Evolutionary conservation across 1,284 basidiomycete species (phyloP).

Genomic region (Heterobasidion annosum): DNA sequence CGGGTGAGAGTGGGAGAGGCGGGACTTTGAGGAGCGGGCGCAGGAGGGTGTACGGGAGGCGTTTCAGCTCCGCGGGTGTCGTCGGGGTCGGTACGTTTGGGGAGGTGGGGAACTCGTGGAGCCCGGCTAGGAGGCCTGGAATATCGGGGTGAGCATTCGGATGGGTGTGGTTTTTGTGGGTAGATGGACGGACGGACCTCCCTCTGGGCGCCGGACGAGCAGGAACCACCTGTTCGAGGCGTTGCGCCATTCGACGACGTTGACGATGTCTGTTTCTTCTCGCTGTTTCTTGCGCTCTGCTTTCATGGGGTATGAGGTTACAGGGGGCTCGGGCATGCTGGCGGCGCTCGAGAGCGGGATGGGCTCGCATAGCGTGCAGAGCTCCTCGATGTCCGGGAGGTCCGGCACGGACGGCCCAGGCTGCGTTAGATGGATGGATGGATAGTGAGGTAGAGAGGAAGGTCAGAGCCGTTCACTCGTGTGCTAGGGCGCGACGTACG

Average conservation of each 20-base stretch:
- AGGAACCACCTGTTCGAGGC: conserved; percentile 51
- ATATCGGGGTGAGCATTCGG: neutral
- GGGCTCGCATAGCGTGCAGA: conserved; percentile 67
- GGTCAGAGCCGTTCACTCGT: neutral
- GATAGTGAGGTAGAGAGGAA: neutral
- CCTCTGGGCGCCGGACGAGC: conserved; percentile 74
- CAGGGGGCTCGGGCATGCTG: conserved; percentile 18
- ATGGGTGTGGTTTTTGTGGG: conserved; percentile 1
- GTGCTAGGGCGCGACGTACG: conserved; percentile 3
- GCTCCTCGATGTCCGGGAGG: conserved; percentile 60
- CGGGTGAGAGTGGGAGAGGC: conserved; percentile 5
- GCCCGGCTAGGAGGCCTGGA: conserved; percentile 79
- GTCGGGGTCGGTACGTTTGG: conserved; percentile 30
- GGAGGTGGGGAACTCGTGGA: conserved; percentile 75
- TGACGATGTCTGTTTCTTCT: conserved; percentile 82
- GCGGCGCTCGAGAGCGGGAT: conserved; percentile 28
- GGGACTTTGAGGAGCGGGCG: conserved; percentile 27
- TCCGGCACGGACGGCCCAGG: conserved; percentile 8
- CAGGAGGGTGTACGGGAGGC: conserved; percentile 32
- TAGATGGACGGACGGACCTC: conserved; percentile 42
- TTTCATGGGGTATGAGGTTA: conserved; percentile 84
- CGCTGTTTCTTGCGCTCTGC: conserved; percentile 76
- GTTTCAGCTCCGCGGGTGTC: conserved; percentile 23
- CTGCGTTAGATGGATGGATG: neutral
- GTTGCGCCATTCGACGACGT: conserved; percentile 71